Evolutionary conservation across 2,329 filamentous ascomycete species (phyloP), one percentile per base, ranked within the genome.

Genomic region (Ampelomyces quisqualis): DNA sequence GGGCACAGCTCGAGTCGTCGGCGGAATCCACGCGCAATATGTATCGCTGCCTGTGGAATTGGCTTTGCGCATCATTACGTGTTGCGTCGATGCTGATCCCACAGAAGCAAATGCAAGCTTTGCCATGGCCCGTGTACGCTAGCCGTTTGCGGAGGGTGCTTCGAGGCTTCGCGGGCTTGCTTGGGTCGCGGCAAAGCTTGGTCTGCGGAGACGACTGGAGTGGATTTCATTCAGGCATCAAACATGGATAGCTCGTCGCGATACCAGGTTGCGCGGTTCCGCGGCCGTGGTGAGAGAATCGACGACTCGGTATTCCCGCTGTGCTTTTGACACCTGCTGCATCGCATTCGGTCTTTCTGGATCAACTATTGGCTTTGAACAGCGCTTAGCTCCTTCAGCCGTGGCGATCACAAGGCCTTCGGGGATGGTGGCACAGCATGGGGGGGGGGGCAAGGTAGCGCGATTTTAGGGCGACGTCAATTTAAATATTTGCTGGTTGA

Each of bases 391-490:
- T 4, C n/a, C 3, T 3, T 19, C 19, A 5, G 9, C 3, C 6
- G 29, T 19, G 29, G 29, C 29, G 29, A 31, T 31, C 29, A 31
- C 29, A 31, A 17, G 29, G 29, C 29, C 29, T 31, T 31, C 15
- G 17, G 29, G 19, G n/a, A 28, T 28, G 26, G 26, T 28, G 29
- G 29, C 28, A 19, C 28, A 15, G 19, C 28, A 15, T 17, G 28
- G 15, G 29, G 29, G 29, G 17, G 18, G n/a, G 3, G 9, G 7
- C n/a, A 24, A n/a, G 9, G 9, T 10, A 6, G 21, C 10, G 21
- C 21, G 10, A 23, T 23, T 10, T 6, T 10, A 23, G 21, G 21
- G 6, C 21, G 21, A 23, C 21, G 21, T 7, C 6, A 23, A n/a
- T n/a, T n/a, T n/a, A n/a, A n/a, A n/a, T n/a, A n/a, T n/a, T n/a